Evolutionary conservation across 108 stramenopile species (phyloP), one percentile per base, ranked within the genome.

Genomic region (Skeletonema menzelii): DNA sequence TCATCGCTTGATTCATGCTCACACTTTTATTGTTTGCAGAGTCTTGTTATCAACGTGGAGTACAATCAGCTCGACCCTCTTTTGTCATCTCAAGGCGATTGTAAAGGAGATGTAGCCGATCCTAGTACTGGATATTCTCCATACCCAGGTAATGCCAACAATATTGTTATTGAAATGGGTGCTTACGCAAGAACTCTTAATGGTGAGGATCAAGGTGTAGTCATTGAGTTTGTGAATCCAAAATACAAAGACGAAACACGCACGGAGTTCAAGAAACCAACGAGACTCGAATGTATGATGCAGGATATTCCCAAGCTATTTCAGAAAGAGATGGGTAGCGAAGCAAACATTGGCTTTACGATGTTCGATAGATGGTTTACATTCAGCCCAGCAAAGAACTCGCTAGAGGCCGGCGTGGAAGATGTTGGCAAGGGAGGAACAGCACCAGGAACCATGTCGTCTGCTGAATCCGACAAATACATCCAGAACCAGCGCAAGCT

Each of bases 221-320:
- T 95, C 76, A 86, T 91, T 12, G 94, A 95, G 80, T 99, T 99
- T 83, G 98, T 99, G 53, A 99, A 99, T 82, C 98, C 99, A 57
- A 99, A 99, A 76, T 99, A 99, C 72, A 92, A 91, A 63, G 99
- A 99, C 81, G 89, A 72, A 11, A 65, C 86, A 15, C 88, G 96
- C 63, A 97, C 96, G 15, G 84, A 80, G 53, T 99, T 99, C 87
- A 99, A 98, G 88, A 99, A 99, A 82, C 98, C 99, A 24, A 98
- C 99, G 20, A 79, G 95, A 15, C 77, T 95, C 35, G 95, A 95
- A 82, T 94, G 93, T 77, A 95, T 95, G 95, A 95, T 95, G 95
- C 95, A 95, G 82, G 99, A 99, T 75, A 97, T 97, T 80, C 99
- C 99, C 1, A 97, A 97, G 83, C 58, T 97, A 3, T 92, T 98